Evolutionary conservation across 2,329 filamentous ascomycete species (phyloP).

Genomic region (Fusarium euwallaceae): DNA sequence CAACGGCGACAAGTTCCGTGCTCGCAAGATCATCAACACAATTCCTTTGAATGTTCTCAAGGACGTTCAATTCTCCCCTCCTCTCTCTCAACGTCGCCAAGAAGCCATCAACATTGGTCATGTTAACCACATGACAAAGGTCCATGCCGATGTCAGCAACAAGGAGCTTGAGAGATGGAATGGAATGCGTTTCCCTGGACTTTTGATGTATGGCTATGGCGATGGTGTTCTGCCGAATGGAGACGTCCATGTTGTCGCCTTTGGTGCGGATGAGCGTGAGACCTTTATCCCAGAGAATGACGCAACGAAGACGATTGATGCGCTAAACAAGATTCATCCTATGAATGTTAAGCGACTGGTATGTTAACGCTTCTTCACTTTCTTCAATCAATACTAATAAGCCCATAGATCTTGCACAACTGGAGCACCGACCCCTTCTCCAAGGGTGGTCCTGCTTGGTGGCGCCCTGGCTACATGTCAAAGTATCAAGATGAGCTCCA

Average conservation of each 20-base stretch:
- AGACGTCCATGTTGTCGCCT: slow-evolving; percentile 19
- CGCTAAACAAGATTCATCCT: slow-evolving; percentile 24
- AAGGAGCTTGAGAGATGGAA: slow-evolving; percentile 33
- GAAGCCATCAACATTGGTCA: slow-evolving; percentile 22
- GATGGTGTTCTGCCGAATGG: slow-evolving; percentile 26
- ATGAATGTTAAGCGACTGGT: slow-evolving; percentile 30
- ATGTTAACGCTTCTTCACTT: not conserved
- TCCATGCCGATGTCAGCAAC: slow-evolving; percentile 35
- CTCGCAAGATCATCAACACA: slow-evolving; percentile 40
- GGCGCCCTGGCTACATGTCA: slow-evolving; percentile 38
- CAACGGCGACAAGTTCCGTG: slow-evolving; percentile 26
- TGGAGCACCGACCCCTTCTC: slow-evolving; percentile 46
- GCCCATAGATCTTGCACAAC: slow-evolving; percentile 32
- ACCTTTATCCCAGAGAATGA: slow-evolving; percentile 24
- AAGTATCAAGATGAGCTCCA: slow-evolving; percentile 46
- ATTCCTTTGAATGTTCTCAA: slow-evolving; percentile 26
- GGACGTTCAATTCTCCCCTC: slow-evolving; percentile 12
- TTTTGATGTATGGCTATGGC: slow-evolving; percentile 30
- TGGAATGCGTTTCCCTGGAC: slow-evolving; percentile 28
- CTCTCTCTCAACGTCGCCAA: slow-evolving; percentile 1
- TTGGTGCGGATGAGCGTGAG: slow-evolving; percentile 22
- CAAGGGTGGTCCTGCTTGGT: slow-evolving; percentile 38
- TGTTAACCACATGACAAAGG: slow-evolving; percentile 40
- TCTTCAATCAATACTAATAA: not conserved
- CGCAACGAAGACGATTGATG: slow-evolving; percentile 17